Conservation (phyloP, 1,139 yeast species). For the Diutina ranongensis region DNA sequence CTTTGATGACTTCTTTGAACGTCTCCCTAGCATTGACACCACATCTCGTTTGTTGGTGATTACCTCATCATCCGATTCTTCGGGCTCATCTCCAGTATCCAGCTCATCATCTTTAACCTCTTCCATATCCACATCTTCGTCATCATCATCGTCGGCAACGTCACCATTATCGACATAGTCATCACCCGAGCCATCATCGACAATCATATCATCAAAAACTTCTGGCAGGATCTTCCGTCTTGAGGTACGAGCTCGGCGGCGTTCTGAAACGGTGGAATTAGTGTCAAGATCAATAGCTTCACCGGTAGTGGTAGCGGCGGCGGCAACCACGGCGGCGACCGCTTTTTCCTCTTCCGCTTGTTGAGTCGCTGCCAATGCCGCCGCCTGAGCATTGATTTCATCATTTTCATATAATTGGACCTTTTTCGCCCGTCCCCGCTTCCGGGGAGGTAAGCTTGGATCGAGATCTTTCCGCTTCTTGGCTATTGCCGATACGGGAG, state of each 20-base stretch:
- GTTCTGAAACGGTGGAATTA: background rate
- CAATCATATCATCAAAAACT: background rate
- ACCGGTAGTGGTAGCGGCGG: background rate
- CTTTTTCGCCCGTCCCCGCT: background rate
- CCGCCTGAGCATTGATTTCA: background rate
- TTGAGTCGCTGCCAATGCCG: background rate
- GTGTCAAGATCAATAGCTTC: background rate
- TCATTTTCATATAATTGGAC: background rate
- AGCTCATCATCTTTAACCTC: too few relatives aligned
- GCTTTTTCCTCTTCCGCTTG: background rate
- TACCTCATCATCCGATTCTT: background rate
- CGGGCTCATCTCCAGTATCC: too few relatives aligned
- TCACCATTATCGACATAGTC: background rate
- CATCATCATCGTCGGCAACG: background rate
- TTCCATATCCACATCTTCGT: background rate
- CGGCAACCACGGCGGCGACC: background rate
- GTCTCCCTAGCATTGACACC: background rate
- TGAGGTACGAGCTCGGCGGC: background rate
- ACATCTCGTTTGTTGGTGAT: background rate
- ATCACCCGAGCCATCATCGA: background rate
- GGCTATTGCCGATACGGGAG: background rate
- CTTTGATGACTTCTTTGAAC: background rate
- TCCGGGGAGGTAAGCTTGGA: background rate
- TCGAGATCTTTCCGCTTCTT: background rate
- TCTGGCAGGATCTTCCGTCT: background rate